phyloP scores from a whole-genome alignment of 208 protist species.

The Leptomonas seymouri region DNA sequence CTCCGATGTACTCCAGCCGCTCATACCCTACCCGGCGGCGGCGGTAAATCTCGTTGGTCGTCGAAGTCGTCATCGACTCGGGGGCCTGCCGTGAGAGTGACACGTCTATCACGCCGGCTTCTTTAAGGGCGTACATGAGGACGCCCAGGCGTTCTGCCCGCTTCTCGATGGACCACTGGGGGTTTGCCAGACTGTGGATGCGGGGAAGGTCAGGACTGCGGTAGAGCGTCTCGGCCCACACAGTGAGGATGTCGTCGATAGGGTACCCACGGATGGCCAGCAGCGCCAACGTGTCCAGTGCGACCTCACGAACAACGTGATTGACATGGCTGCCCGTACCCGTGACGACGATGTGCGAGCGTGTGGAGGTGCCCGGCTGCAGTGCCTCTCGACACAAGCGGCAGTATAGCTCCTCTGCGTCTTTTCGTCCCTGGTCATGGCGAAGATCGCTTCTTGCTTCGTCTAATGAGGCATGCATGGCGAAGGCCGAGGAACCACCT shows the following conservation, averaged over 20 bases:
- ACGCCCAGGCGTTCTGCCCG: constrained; percentile 45
- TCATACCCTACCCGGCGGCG: constrained; percentile 81
- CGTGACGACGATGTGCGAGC: constrained; percentile 44
- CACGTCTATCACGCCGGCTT: constrained; percentile 60
- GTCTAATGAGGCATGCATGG: not conserved
- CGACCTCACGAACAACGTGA: constrained; percentile 74
- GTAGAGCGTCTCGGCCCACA: constrained; percentile 75
- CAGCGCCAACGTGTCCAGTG: constrained; percentile 65
- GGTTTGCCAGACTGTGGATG: constrained; percentile 40
- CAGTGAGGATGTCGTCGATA: constrained; percentile 61
- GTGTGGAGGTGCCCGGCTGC: constrained; percentile 21
- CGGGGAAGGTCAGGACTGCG: constrained; percentile 50
- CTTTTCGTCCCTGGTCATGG: not conserved
- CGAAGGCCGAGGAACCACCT: too few relatives aligned
- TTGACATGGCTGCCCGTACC: constrained; percentile 46
- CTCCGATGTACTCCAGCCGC: constrained; percentile 86
- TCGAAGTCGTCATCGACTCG: constrained; percentile 5
- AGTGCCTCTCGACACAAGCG: constrained; percentile 68
- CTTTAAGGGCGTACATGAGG: constrained; percentile 45
- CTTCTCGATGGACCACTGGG: constrained; percentile 52
- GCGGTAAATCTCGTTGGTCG: constrained; percentile 17
- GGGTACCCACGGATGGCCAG: constrained; percentile 73
- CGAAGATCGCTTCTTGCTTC: not conserved
- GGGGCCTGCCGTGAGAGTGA: constrained; percentile 33
- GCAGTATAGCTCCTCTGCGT: constrained; percentile 32